Base-by-base conservation (phyloP, 1,284 basidiomycete species). In the Sanguinoderma infundibulare region DNA sequence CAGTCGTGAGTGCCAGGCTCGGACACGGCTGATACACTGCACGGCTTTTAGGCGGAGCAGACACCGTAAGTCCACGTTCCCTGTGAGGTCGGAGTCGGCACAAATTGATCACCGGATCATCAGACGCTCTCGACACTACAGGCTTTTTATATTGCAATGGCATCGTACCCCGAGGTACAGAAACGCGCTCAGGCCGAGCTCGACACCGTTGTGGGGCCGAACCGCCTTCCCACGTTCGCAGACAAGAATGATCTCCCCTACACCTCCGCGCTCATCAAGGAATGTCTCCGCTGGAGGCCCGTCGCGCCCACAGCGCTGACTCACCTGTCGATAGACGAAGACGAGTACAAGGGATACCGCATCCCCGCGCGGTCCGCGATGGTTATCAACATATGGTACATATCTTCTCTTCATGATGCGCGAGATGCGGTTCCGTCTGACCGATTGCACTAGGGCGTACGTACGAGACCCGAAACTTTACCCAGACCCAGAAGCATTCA, bases 131-230 rank as follows among this genome's bases (percentile, higher is more conserved):
- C 62, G 0, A 58, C 59, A 0, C 24, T 64, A 2, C 53, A 58
- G 24, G 53, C 51, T 6, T 64, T 64, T 57, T 63, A 70, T 12
- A 59, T 63, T 2, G 68, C 68, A 20, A 70, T 74, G 69, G 55
- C 64, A 9, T 57, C 66, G 1, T 55, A 67, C 47, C 72, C 73
- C 1, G 66, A 70, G 17, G 66, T 70, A 0, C 69, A 69, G 53
- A 38, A 39, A 8, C 64, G 64, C 26, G 70, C 71, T 2, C 76
- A 77, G 44, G 59, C 61, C 1, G 74, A 77, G 55, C 56, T 76
- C 8, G 75, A 75, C 38, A 14, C 54, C 0, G 60, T 72, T 8
- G 53, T 71, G 2, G 67, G 70, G 4, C 46, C 59, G 9, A 22
- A 40, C 26, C 62, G 68, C 20, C 61, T 71, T 6, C 67, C 67